Conservation (phyloP, 73 alveolate species). For the Strombidium stylifer region DNA sequence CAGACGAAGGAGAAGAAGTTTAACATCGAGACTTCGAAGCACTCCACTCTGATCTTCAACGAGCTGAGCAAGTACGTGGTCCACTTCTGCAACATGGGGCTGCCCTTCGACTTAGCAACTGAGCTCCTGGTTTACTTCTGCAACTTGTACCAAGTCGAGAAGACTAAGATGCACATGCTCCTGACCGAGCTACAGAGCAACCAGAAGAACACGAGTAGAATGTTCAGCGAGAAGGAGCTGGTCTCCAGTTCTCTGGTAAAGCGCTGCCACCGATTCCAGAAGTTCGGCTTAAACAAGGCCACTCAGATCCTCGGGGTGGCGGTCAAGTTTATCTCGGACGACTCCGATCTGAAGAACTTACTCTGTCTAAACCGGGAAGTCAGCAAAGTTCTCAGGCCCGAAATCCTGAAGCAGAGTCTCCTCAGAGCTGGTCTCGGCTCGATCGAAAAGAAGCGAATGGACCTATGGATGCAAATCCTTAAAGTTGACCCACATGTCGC, state of each 20-base stretch:
- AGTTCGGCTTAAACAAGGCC: slow-evolving; percentile 5
- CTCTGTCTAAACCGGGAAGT: slow-evolving; percentile 20
- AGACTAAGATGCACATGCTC: slow-evolving; percentile 32
- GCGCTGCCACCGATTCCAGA: slow-evolving; percentile 8
- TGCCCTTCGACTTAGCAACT: slow-evolving; percentile 27
- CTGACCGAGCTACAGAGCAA: slow-evolving; percentile 54
- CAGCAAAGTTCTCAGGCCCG: slow-evolving; percentile 1
- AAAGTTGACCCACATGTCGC: too few species aligned
- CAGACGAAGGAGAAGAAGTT: too few species aligned
- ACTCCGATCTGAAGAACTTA: slow-evolving; percentile 25
- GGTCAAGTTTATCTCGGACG: slow-evolving; percentile 40
- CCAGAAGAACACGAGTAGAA: slow-evolving; percentile 12
- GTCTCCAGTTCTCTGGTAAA: slow-evolving; percentile 8
- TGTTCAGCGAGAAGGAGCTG: slow-evolving; percentile 46
- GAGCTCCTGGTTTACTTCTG: slow-evolving; percentile 37
- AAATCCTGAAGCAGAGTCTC: slow-evolving; percentile 18
- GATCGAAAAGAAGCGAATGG: neutral
- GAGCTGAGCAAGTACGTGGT: slow-evolving; percentile 22
- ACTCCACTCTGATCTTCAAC: slow-evolving; percentile 44
- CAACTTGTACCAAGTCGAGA: slow-evolving; percentile 36
- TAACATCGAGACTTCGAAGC: too few species aligned
- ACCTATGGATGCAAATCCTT: too few species aligned
- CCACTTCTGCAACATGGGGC: slow-evolving; percentile 33
- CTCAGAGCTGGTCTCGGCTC: slow-evolving; percentile 4
- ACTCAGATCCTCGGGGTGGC: slow-evolving; percentile 29